Evolutionary conservation across 2,329 filamentous ascomycete genomes (phyloP).

Genomic region (Fusarium nematophilum): DNA sequence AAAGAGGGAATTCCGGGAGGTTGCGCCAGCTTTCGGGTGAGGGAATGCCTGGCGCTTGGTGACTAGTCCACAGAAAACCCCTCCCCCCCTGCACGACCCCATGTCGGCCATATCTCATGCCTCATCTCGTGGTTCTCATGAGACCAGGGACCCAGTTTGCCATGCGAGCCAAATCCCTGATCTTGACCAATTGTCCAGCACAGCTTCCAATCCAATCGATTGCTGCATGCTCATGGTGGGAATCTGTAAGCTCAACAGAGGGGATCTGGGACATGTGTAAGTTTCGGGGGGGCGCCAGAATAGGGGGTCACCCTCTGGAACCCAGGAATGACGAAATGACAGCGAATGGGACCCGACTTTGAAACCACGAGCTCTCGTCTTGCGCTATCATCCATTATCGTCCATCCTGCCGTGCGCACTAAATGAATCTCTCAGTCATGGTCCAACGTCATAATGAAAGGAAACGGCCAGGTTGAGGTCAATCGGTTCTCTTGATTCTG

Average conservation of each 20-base stretch:
- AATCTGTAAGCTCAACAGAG: conserved; percentile 18
- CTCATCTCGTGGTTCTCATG: conserved; percentile 34
- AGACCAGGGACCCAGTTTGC: conserved; percentile 12
- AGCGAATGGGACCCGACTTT: conserved; percentile 40
- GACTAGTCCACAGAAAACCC: not conserved
- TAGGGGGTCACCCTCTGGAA: conserved; percentile 18
- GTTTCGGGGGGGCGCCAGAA: conserved; percentile 23
- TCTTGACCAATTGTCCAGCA: conserved; percentile 17
- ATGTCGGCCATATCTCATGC: conserved; percentile 23
- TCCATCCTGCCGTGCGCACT: conserved; percentile 14
- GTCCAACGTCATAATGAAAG: conserved; percentile 29
- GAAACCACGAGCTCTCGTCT: conserved; percentile 38
- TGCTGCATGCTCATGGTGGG: conserved; percentile 20
- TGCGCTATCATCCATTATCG: conserved; percentile 12
- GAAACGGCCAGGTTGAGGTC: conserved; percentile 32
- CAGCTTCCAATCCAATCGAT: conserved; percentile 31
- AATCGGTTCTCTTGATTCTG: conserved; percentile 42
- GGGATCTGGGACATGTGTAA: conserved; percentile 3
- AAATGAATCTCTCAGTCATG: conserved; percentile 28
- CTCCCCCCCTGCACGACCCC: conserved; percentile 9
- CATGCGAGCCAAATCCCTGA: conserved; percentile 2
- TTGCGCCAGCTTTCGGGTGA: conserved; percentile 28
- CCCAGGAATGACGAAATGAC: conserved; percentile 12
- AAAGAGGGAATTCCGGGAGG: conserved; percentile 27
- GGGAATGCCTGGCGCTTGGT: not conserved